Conservation (phyloP, 2,329 filamentous ascomycete genomes). For the Oidium heveae region DNA sequence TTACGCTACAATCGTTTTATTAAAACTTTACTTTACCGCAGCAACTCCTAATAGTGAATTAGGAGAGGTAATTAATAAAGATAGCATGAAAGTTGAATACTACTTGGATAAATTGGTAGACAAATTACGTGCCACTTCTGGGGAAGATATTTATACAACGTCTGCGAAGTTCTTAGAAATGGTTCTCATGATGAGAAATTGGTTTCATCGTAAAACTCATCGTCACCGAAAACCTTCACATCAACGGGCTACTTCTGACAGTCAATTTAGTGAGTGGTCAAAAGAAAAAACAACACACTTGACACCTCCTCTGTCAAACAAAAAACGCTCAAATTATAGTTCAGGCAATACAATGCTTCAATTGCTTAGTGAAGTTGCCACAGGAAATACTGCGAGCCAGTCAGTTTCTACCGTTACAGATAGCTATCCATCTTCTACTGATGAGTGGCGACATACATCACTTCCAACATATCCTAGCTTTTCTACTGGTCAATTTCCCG, state of each 20-base stretch:
- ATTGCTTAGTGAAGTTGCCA: constrained; percentile 18
- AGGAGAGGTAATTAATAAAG: constrained; percentile 41
- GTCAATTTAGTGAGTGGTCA: neutral
- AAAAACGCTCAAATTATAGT: constrained; percentile 8
- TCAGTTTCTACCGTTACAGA: constrained; percentile 6
- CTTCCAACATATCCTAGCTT: constrained; percentile 1
- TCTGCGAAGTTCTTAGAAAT: constrained; percentile 48
- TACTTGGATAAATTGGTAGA: constrained; percentile 47
- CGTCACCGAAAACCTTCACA: constrained; percentile 2
- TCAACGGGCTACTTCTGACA: neutral
- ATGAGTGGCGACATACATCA: constrained; percentile 6
- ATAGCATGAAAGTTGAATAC: constrained; percentile 36
- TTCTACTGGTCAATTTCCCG: constrained; percentile 1
- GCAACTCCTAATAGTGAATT: constrained; percentile 38
- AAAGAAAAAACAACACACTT: neutral
- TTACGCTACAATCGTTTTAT: constrained; percentile 30
- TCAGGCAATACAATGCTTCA: constrained; percentile 16
- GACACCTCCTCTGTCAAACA: constrained; percentile 1
- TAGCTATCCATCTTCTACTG: constrained; percentile 6
- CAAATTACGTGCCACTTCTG: constrained; percentile 38
- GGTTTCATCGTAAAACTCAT: constrained; percentile 18
- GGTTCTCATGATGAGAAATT: constrained; percentile 41
- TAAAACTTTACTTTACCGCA: constrained; percentile 35
- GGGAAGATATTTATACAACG: constrained; percentile 35
- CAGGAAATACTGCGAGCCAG: constrained; percentile 12